These are phyloP conservation scores for Dryas octopetala DNA, from an alignment of 306 rosid species.

Conservation along the genomic window DNA sequence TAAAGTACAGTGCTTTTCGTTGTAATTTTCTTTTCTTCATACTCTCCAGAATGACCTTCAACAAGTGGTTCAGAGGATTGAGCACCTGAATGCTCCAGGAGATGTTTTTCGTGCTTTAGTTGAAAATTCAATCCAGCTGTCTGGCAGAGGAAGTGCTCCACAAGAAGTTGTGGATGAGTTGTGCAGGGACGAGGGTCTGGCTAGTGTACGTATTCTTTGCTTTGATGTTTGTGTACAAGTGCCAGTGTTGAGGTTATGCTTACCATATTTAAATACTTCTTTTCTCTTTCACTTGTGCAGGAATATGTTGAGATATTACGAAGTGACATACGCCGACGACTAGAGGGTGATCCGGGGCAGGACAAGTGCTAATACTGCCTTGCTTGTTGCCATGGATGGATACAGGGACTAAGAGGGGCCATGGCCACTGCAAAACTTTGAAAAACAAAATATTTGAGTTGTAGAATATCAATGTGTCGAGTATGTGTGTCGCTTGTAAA, in stretches of 20 bases:
- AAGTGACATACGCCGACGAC: slow-evolving; percentile 45
- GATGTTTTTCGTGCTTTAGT: slow-evolving; percentile 69
- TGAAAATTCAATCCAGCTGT: slow-evolving; percentile 62
- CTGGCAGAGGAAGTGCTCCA: slow-evolving; percentile 44
- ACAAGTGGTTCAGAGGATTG: slow-evolving; percentile 60
- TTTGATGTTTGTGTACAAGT: neutral
- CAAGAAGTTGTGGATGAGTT: slow-evolving; percentile 66
- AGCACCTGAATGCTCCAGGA: slow-evolving; percentile 40
- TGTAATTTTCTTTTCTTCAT: slow-evolving; percentile 1
- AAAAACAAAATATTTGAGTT: too few relatives aligned
- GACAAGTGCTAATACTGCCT: slow-evolving; percentile 34
- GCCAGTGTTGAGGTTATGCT: neutral
- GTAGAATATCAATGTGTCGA: too few relatives aligned
- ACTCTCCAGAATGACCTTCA: slow-evolving; percentile 52
- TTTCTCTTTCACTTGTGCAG: slow-evolving; percentile 38
- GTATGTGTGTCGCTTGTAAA: too few relatives aligned
- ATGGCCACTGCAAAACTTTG: too few relatives aligned
- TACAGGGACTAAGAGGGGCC: too few relatives aligned
- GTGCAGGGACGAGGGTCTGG: slow-evolving; percentile 66
- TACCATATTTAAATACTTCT: neutral
- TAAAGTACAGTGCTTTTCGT: too few relatives aligned
- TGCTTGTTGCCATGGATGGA: too few relatives aligned
- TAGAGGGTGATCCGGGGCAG: slow-evolving; percentile 38
- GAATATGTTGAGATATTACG: slow-evolving; percentile 72
- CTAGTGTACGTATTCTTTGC: slow-evolving; percentile 43